Evolutionary conservation across 805 yeast species (phyloP).

Genomic region (Wickerhamomyces bisporus): DNA sequence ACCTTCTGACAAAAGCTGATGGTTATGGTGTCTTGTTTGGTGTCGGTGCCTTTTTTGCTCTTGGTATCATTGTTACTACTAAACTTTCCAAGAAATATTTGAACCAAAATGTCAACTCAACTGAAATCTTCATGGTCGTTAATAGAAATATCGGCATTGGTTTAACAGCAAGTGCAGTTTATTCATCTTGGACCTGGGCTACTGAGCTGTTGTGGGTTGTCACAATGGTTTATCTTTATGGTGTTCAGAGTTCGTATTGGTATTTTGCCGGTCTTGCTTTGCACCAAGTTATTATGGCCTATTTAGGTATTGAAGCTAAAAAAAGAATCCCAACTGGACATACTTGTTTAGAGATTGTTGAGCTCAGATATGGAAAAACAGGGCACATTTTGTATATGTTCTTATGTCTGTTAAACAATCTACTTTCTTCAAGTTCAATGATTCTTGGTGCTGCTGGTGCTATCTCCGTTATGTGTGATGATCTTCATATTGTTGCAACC

Average conservation of each 20-base stretch:
- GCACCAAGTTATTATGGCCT: constrained; percentile 30
- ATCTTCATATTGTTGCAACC: constrained; percentile 39
- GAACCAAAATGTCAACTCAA: constrained; percentile 35
- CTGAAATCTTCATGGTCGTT: constrained; percentile 37
- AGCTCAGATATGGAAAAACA: constrained; percentile 31
- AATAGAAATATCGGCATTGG: constrained; percentile 35
- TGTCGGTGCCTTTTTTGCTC: constrained; percentile 39
- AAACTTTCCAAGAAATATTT: constrained; percentile 27
- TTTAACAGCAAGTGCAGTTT: constrained; percentile 35
- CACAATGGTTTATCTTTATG: constrained; percentile 34
- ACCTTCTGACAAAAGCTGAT: background rate
- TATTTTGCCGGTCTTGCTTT: constrained; percentile 33
- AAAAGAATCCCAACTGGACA: constrained; percentile 35
- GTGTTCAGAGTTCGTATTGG: constrained; percentile 31
- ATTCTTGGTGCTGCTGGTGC: constrained; percentile 39
- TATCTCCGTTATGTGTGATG: constrained; percentile 30
- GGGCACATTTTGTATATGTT: constrained; percentile 30
- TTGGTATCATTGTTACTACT: constrained; percentile 33
- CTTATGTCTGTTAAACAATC: constrained; percentile 32
- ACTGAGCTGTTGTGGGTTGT: constrained; percentile 31
- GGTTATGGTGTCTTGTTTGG: constrained; percentile 38
- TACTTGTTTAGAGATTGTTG: constrained; percentile 32
- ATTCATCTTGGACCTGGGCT: constrained; percentile 43
- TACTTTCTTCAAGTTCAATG: constrained; percentile 31
- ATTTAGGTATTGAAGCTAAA: constrained; percentile 32